Evolutionary conservation across 129 eudicot genomes (phyloP), one percentile per base, ranked within the genome.

Genomic region (Saussurea involucrata): DNA sequence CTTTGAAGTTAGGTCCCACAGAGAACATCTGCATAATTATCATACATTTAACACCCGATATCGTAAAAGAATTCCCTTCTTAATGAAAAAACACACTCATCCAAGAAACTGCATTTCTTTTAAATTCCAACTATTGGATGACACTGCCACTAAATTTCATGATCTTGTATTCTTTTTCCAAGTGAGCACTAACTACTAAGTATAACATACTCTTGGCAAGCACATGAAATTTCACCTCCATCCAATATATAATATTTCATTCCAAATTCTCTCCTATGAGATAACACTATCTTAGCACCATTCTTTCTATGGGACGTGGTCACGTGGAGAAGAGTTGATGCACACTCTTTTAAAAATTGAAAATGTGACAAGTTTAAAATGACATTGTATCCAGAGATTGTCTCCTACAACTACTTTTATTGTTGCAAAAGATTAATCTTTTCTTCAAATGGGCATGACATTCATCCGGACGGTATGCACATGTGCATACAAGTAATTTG

Each of bases 1-100:
- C 98, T 82, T 85, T 87, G 17, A 91, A 95, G 49, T 77, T 78
- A 66, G 98, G 98, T 18, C 98, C 98, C 2, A 78, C 84, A 2
- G 88, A 89, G 65, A 89, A 95, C 85, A 91, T 85, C 98, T 91
- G 93, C 89, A 83, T 27, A 20, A 73, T 6, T 25, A 66, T 74
- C 33, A 55, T 44, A 44, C 32, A 36, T 1, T 74, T 63, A 79
- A 55, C 27, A 74, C 31, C 40, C 11, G 15, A 25, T 34, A 66
- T 74, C 40, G 53, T 20, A 0, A 46, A 61, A 78, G 13, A 18
- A 69, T 15, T 24, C 33, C 4, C 27, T 2, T 13, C 24, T 8
- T 33, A 63, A 57, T 57, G 10, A 29, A 21, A 6, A 8, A 4
- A 74, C 34, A 53, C 57, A 46, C 57, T 12, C 58, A 46, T n/a